These are phyloP conservation scores for Fusarium sarcochroum DNA, from an alignment of 2,329 filamentous ascomycete genomes.

Conservation along the genomic window DNA sequence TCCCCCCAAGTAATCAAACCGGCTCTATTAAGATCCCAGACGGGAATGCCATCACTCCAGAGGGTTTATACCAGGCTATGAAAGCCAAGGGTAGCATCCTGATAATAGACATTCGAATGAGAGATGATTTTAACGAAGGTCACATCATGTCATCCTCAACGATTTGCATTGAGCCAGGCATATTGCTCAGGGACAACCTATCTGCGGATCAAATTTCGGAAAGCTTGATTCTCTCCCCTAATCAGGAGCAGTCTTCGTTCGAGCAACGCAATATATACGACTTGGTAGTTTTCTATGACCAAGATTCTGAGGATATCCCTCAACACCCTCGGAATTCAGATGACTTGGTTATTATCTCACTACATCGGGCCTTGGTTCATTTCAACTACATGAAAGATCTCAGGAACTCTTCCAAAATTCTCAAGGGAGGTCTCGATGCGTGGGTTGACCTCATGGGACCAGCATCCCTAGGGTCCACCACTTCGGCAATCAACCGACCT, in stretches of 20 bases:
- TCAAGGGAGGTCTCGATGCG: slow-evolving; percentile 86
- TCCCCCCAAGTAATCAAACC: slow-evolving; percentile 58
- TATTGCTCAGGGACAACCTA: slow-evolving; percentile 77
- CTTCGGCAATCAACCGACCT: slow-evolving; percentile 49
- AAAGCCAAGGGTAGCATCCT: slow-evolving; percentile 73
- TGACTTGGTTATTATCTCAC: slow-evolving; percentile 73
- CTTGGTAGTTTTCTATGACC: slow-evolving; percentile 91
- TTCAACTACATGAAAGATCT: slow-evolving; percentile 86
- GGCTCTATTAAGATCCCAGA: slow-evolving; percentile 65
- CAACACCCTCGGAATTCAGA: slow-evolving; percentile 53
- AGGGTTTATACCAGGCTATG: slow-evolving; percentile 80
- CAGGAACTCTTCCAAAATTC: slow-evolving; percentile 79
- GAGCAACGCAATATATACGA: slow-evolving; percentile 82
- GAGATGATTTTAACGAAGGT: slow-evolving; percentile 86
- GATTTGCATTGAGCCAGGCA: slow-evolving; percentile 88
- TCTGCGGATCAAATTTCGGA: slow-evolving; percentile 75
- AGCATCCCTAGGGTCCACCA: slow-evolving; percentile 68
- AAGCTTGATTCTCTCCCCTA: slow-evolving; percentile 77
- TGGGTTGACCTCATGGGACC: slow-evolving; percentile 88
- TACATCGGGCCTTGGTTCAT: slow-evolving; percentile 85
- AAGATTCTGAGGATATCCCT: slow-evolving; percentile 69
- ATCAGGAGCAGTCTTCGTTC: slow-evolving; percentile 83
- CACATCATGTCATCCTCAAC: slow-evolving; percentile 88
- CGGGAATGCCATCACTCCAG: slow-evolving; percentile 72
- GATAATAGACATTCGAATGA: slow-evolving; percentile 86